Percentiles rank a stretch among this genome's conserved stretches.
These are phyloP conservation scores for Glutinoglossum americanum DNA, from an alignment of 495 filamentous ascomycete species.

Conservation along the genomic window DNA sequence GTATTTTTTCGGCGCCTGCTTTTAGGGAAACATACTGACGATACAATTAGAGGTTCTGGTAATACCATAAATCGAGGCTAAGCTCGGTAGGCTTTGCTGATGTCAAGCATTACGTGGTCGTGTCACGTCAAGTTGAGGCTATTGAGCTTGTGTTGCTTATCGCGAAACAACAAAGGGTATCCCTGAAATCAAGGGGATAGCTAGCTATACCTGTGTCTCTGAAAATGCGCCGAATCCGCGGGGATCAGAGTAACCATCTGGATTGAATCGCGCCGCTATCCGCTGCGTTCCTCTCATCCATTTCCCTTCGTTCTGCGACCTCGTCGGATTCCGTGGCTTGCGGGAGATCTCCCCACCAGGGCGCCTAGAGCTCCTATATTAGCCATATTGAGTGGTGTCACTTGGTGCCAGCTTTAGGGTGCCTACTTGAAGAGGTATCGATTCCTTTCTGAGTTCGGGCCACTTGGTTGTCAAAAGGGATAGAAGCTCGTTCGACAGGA, in stretches of 20 bases:
- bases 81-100: background rate
- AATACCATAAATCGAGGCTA: constrained; percentile 74
- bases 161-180: background rate
- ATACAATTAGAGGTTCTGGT: constrained; percentile 35
- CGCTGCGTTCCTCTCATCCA: background rate
- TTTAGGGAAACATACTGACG: constrained; percentile 4
- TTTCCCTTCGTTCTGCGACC: background rate
- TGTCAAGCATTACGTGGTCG: background rate
- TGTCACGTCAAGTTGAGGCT: background rate
- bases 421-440: background rate
- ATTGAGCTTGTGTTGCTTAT: background rate
- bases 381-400: background rate
- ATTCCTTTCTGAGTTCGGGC: background rate
- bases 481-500: background rate
- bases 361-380: background rate
- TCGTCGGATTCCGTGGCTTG: background rate
- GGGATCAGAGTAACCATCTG: background rate
- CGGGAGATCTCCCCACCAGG: background rate
- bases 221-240: background rate
- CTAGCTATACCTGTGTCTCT: background rate
- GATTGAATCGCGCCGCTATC: background rate
- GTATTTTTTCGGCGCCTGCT: constrained; percentile 7
- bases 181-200: background rate
- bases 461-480: background rate
- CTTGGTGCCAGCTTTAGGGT: background rate